Conservation (phyloP, 306 rosid genomes). For the Rubus parviflorus region DNA sequence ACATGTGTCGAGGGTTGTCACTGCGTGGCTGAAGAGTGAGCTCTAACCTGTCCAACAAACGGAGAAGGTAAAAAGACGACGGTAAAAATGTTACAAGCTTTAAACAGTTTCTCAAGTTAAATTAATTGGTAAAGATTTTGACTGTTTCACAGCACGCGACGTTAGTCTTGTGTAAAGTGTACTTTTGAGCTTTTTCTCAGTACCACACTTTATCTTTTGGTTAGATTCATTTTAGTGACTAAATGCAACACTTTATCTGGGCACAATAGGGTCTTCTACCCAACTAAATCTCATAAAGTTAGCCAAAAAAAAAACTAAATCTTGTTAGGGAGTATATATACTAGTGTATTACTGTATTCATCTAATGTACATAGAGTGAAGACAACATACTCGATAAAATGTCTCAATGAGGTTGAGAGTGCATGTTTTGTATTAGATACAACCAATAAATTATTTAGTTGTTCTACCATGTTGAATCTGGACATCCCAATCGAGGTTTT, state of each 20-base stretch:
- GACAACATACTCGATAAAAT: background rate
- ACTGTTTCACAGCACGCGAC: background rate
- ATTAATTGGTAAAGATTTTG: slow-evolving; percentile 1
- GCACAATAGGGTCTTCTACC: background rate
- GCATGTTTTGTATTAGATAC: too few species aligned
- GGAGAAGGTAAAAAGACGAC: background rate
- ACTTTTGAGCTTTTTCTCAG: background rate
- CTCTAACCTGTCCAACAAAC: background rate
- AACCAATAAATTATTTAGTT: too few species aligned
- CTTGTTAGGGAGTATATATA: background rate
- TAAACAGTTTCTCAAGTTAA: background rate
- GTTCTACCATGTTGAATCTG: background rate
- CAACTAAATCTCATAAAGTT: background rate
- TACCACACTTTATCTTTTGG: slow-evolving; percentile 2
- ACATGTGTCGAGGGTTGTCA: slow-evolving; percentile 41
- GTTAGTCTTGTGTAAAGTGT: background rate
- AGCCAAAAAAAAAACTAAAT: too few species aligned
- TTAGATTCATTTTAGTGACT: background rate
- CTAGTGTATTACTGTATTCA: fast-evolving
- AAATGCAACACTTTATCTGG: background rate
- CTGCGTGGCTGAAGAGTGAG: slow-evolving; percentile 36
- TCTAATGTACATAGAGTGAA: background rate
- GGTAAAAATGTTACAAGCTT: background rate
- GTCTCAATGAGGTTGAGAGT: background rate
- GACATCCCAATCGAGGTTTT: too few species aligned